Evolutionary conservation across 2,329 filamentous ascomycete genomes (phyloP).

Genomic region (Didymellaceae sp.): DNA sequence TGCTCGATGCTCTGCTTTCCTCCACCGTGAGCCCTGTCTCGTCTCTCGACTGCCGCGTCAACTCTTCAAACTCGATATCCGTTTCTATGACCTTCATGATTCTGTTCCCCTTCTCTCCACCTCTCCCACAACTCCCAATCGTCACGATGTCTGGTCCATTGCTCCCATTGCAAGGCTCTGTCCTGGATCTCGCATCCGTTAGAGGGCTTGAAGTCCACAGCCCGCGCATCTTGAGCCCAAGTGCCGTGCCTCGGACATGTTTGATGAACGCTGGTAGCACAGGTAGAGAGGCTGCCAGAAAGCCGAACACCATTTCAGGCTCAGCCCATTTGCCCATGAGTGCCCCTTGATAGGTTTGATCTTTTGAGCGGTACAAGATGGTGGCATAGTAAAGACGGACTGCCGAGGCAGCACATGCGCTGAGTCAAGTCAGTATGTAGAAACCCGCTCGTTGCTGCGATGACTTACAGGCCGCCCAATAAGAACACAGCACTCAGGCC

Average conservation of each 20-base stretch:
- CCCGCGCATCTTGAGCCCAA: background rate
- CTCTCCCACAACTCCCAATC: constrained; percentile 4
- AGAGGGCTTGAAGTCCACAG: constrained; percentile 9
- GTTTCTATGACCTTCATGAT: constrained; percentile 12
- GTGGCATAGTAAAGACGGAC: constrained; percentile 23
- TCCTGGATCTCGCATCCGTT: background rate
- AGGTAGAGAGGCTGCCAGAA: constrained; percentile 23
- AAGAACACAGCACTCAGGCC: constrained; percentile 23
- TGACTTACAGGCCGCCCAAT: constrained; percentile 20
- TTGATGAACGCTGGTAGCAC: constrained; percentile 23
- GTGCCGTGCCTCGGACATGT: constrained; percentile 4
- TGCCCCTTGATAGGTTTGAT: constrained; percentile 20
- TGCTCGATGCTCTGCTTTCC: background rate
- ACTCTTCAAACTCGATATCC: constrained; percentile 20
- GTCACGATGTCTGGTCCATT: background rate
- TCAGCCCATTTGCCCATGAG: constrained; percentile 26
- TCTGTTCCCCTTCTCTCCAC: background rate
- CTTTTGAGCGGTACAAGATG: constrained; percentile 10
- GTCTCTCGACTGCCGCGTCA: constrained; percentile 9
- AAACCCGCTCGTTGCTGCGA: background rate
- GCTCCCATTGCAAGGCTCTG: background rate
- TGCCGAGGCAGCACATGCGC: constrained; percentile 18
- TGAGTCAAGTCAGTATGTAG: background rate
- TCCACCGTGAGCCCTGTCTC: background rate
- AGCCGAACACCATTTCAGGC: constrained; percentile 25